Percentiles rank a stretch among this genome's conserved stretches.
Conservation (phyloP, 1,284 basidiomycete genomes). For the Vanrija humicola region DNA sequence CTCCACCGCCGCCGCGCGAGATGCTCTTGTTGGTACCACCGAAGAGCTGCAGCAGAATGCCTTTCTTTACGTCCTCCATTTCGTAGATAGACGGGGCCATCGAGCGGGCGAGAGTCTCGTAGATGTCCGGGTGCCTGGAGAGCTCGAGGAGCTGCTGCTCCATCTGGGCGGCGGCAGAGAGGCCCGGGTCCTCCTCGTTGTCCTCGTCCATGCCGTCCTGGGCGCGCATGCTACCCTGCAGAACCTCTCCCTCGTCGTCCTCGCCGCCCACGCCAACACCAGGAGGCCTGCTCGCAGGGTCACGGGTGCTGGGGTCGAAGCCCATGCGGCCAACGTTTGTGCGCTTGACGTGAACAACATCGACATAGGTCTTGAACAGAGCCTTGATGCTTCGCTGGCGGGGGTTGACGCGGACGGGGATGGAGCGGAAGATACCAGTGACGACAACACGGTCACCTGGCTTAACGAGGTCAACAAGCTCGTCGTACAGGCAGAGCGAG, state of each 20-base stretch:
- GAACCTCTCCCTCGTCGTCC: constrained; percentile 62
- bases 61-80: constrained; percentile 99
- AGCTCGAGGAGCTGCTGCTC: constrained; percentile 64
- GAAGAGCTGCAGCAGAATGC: constrained; percentile 90
- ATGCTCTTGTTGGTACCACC: constrained; percentile 97
- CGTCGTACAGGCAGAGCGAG: constrained; percentile 92
- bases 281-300: constrained; percentile 53
- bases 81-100: constrained; percentile 95
- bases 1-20: constrained; percentile 84
- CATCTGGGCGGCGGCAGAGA: constrained; percentile 51
- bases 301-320: constrained; percentile 75
- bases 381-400: constrained; percentile 87
- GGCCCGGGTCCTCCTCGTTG: constrained; percentile 54
- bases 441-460: constrained; percentile 90
- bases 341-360: constrained; percentile 87
- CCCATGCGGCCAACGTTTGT: constrained; percentile 68
- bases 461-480: constrained; percentile 90
- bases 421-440: constrained; percentile 90
- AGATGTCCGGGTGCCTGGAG: constrained; percentile 73
- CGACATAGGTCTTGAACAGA: constrained; percentile 92
- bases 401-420: constrained; percentile 90
- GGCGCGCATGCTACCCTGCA: constrained; percentile 24
- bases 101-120: constrained; percentile 77
- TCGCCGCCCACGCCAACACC: constrained; percentile 81
- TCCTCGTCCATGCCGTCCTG: constrained; percentile 42